phyloP scores from a whole-genome alignment of 2,329 filamentous ascomycete species.

The Byssochlamys sp. region DNA sequence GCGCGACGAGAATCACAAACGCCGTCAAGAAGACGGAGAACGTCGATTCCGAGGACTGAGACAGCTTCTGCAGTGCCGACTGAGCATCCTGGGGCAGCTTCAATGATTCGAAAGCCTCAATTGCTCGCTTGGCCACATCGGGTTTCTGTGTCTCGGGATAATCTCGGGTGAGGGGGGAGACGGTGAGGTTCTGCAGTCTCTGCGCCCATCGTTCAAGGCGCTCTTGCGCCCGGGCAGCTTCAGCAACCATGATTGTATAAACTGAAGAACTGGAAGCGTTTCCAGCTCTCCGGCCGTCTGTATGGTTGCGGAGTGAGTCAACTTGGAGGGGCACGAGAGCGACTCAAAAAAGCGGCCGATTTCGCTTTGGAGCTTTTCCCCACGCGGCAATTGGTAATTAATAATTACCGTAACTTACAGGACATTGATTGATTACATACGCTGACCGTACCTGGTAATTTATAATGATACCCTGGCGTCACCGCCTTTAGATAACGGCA shows the following conservation, averaged over 20 bases:
- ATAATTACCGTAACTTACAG: too few species aligned
- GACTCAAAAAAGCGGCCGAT: conserved; percentile 17
- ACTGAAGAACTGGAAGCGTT: not conserved
- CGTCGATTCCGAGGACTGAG: conserved; percentile 21
- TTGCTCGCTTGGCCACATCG: conserved; percentile 28
- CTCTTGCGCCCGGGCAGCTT: conserved; percentile 25
- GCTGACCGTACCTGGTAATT: too few species aligned
- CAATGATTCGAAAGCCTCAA: conserved; percentile 36
- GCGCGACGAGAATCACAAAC: conserved; percentile 35
- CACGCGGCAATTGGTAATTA: not conserved
- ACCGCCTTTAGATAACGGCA: not conserved
- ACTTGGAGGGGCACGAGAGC: conserved; percentile 15
- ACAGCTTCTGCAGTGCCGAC: conserved; percentile 30
- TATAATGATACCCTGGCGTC: not conserved
- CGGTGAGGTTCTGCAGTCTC: conserved; percentile 32
- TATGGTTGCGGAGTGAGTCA: conserved; percentile 12
- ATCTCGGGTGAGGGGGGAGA: conserved; percentile 36
- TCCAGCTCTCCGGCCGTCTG: conserved; percentile 7
- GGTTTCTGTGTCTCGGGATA: conserved; percentile 32
- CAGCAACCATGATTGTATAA: conserved; percentile 24
- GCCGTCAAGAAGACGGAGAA: conserved; percentile 37
- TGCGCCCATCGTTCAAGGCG: conserved; percentile 35
- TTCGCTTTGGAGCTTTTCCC: conserved; percentile 4
- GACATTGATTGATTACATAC: too few species aligned
- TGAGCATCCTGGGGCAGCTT: conserved; percentile 27